Evolutionary conservation across 768 basidiomycete genomes (phyloP).

Genomic region (Mycena maculata): DNA sequence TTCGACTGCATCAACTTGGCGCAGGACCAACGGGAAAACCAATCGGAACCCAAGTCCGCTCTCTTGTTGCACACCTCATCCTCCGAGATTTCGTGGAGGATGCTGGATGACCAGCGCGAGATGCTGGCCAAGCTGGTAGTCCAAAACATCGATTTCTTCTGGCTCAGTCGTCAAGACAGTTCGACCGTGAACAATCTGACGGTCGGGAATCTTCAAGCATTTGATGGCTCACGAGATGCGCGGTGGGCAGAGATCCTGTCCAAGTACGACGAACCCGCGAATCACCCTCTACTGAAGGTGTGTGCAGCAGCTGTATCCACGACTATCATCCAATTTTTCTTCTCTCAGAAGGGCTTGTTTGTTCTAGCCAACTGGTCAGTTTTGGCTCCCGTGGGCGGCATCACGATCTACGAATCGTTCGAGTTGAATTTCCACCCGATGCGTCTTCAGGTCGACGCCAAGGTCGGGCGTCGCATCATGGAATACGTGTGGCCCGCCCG

Average conservation of each 20-base stretch:
- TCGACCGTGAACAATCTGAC: conserved; percentile 83
- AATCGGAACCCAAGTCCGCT: conserved; percentile 80
- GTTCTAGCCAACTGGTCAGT: conserved; percentile 83
- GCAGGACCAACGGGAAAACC: conserved; percentile 78
- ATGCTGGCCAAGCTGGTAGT: conserved; percentile 90
- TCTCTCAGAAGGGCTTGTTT: conserved; percentile 73
- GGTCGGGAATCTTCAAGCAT: conserved; percentile 83
- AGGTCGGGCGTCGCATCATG: conserved; percentile 83
- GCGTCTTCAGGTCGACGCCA: conserved; percentile 86
- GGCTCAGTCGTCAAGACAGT: conserved; percentile 89
- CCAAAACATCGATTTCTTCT: conserved; percentile 79
- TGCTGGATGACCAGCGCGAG: conserved; percentile 80
- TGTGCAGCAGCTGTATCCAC: conserved; percentile 24
- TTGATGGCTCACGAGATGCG: conserved; percentile 86
- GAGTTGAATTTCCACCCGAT: conserved; percentile 87
- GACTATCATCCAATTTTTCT: conserved; percentile 23
- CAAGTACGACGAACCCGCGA: conserved; percentile 77
- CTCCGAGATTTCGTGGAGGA: conserved; percentile 90
- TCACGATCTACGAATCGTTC: conserved; percentile 87
- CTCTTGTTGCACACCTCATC: conserved; percentile 85
- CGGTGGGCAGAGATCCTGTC: conserved; percentile 90
- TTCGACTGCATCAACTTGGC: conserved; percentile 89
- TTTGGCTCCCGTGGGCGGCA: conserved; percentile 92
- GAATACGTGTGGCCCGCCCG: conserved; percentile 89
- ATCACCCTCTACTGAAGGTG: conserved; percentile 80